Evolutionary conservation across 2,329 filamentous ascomycete genomes (phyloP).

Genomic region (Albophoma yamanashiensis): DNA sequence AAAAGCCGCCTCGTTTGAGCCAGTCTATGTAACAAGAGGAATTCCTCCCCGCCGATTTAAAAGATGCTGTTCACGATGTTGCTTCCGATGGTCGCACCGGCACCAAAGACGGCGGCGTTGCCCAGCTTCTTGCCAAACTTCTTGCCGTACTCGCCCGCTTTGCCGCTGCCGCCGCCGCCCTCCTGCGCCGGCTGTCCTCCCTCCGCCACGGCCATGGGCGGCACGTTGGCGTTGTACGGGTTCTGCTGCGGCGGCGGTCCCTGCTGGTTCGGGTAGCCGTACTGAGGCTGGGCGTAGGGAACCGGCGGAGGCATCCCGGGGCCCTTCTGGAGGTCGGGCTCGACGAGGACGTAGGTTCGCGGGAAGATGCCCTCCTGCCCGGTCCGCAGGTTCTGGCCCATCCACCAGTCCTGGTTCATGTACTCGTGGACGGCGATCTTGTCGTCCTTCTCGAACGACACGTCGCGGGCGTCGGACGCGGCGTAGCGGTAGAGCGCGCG

Average conservation of each 20-base stretch:
- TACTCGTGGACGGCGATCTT: conserved; percentile 73
- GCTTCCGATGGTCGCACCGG: conserved; percentile 80
- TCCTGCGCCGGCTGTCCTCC: conserved; percentile 29
- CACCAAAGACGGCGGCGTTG: conserved; percentile 76
- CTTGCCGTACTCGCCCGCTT: conserved; percentile 69
- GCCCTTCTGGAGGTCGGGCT: conserved; percentile 45
- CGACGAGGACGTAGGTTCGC: conserved; percentile 72
- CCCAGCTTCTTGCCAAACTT: conserved; percentile 93
- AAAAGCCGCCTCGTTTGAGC: neutral
- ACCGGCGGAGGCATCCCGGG: conserved; percentile 8
- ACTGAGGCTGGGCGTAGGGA: conserved; percentile 22
- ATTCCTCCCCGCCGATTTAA: conserved; percentile 27
- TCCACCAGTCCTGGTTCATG: conserved; percentile 97
- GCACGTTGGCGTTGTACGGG: conserved; percentile 60
- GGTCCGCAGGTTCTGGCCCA: conserved; percentile 75
- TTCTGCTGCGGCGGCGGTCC: conserved; percentile 40
- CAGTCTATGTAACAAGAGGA: neutral
- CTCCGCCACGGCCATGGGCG: conserved; percentile 63
- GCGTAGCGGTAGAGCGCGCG: conserved; percentile 77
- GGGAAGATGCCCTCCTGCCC: conserved; percentile 89
- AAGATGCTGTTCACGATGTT: conserved; percentile 90
- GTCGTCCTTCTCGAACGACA: conserved; percentile 73
- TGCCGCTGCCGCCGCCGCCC: conserved; percentile 36
- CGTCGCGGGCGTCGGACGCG: conserved; percentile 69
- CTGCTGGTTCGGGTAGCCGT: conserved; percentile 28